phyloP scores from a whole-genome alignment of 306 rosid genomes.

The Argentina anserina region DNA sequence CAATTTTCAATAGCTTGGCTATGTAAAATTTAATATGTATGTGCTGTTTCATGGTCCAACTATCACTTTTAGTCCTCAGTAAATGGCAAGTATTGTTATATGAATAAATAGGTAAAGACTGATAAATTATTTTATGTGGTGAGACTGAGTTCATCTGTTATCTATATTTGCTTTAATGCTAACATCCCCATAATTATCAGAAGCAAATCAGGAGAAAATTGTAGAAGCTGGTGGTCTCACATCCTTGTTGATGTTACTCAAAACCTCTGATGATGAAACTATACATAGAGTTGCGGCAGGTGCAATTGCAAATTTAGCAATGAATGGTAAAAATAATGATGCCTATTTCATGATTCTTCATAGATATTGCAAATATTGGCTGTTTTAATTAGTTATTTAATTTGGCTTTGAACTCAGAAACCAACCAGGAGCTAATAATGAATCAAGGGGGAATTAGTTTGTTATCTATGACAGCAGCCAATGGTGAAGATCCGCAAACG shows the following conservation, averaged over 20 bases:
- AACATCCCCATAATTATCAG: constrained; percentile 38
- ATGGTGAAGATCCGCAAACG: constrained; percentile 94
- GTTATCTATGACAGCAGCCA: constrained; percentile 72
- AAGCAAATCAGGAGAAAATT: constrained; percentile 92
- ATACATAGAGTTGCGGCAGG: constrained; percentile 99
- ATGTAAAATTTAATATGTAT: not conserved
- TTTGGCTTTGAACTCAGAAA: constrained; percentile 53
- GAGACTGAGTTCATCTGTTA: not conserved
- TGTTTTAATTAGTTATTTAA: not conserved
- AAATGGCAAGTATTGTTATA: not conserved
- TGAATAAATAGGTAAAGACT: not conserved
- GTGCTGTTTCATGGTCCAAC: not conserved
- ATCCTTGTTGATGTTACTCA: constrained; percentile 80
- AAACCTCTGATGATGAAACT: constrained; percentile 81
- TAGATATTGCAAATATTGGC: constrained; percentile 8
- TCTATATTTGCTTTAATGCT: not conserved
- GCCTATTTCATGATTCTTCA: constrained; percentile 2
- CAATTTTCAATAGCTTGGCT: not conserved
- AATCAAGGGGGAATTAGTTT: constrained; percentile 90
- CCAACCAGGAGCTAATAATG: constrained; percentile 98
- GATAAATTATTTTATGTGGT: not conserved
- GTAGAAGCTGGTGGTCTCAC: constrained; percentile 96
- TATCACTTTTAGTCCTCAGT: not conserved
- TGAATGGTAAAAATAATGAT: constrained; percentile 63
- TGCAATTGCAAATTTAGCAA: constrained; percentile 96